These are phyloP conservation scores for Sorghum bicolor DNA, from an alignment of 176 grass and related monocot genomes.

Conservation along the genomic window DNA sequence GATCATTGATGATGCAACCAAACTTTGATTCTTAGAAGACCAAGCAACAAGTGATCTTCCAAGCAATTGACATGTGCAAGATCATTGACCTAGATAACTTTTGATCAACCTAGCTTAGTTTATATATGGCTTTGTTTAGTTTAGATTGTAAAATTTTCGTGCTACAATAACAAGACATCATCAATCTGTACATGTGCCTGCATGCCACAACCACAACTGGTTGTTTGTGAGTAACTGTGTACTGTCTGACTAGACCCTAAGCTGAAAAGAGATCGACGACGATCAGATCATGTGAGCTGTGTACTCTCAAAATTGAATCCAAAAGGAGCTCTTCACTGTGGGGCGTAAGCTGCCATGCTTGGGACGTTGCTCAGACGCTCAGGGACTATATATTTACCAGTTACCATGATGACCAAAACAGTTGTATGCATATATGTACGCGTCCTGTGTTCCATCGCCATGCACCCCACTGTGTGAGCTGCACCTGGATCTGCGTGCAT, in stretches of 20 bases:
- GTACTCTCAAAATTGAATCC: background rate
- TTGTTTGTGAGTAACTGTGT: background rate
- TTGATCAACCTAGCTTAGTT: too few species aligned
- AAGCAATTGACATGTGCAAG: too few species aligned
- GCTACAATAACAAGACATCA: too few species aligned
- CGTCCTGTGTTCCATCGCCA: background rate
- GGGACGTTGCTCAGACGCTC: background rate
- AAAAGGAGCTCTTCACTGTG: background rate
- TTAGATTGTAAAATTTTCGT: too few species aligned
- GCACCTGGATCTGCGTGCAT: background rate
- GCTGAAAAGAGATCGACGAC: background rate
- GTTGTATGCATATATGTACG: slow-evolving; percentile 24
- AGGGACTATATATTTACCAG: too few species aligned
- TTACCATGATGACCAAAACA: slow-evolving; percentile 39
- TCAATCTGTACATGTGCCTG: background rate
- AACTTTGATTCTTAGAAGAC: too few species aligned
- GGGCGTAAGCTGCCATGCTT: slow-evolving; percentile 20
- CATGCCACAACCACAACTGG: background rate
- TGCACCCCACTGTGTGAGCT: background rate
- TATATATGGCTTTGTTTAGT: too few species aligned
- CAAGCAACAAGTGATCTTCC: too few species aligned
- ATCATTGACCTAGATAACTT: too few species aligned
- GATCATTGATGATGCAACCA: too few species aligned
- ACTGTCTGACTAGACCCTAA: background rate
- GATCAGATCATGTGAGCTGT: slow-evolving; percentile 21